Conservation (phyloP, 2,329 filamentous ascomycete genomes). For the Leptographium procerum region DNA sequence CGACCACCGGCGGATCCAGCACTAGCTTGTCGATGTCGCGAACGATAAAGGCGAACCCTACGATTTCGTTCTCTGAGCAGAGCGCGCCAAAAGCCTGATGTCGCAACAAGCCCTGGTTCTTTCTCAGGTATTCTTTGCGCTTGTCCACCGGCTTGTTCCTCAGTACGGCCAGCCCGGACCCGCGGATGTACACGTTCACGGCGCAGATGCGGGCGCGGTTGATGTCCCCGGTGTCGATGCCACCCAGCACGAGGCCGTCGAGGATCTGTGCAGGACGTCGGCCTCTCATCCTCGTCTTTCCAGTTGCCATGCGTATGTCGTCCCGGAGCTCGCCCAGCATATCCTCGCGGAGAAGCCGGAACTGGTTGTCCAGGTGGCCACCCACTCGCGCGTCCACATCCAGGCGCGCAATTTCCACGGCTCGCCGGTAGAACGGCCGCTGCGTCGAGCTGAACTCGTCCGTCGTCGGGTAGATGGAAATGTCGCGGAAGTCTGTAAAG, state of each 20-base stretch:
- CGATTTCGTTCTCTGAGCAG: slow-evolving; percentile 34
- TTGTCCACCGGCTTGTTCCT: not conserved
- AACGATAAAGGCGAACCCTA: slow-evolving; percentile 49
- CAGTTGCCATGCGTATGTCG: slow-evolving; percentile 37
- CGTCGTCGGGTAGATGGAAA: slow-evolving; percentile 53
- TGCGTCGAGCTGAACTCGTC: slow-evolving; percentile 49
- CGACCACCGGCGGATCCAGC: slow-evolving; percentile 30
- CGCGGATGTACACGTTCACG: not conserved
- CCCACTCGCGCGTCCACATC: slow-evolving; percentile 25
- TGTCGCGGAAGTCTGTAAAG: slow-evolving; percentile 45
- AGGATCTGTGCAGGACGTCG: not conserved
- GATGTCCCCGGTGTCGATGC: not conserved
- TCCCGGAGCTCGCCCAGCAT: slow-evolving; percentile 55
- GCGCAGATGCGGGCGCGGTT: not conserved
- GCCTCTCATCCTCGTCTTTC: slow-evolving; percentile 1
- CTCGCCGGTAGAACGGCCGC: slow-evolving; percentile 42
- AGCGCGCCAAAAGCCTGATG: slow-evolving; percentile 53
- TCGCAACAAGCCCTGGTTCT: slow-evolving; percentile 37
- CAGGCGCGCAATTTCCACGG: slow-evolving; percentile 33
- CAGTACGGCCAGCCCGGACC: not conserved
- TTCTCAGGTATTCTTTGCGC: slow-evolving; percentile 27
- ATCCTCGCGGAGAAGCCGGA: slow-evolving; percentile 59
- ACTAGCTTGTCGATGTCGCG: slow-evolving; percentile 36
- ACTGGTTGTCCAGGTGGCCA: slow-evolving; percentile 57
- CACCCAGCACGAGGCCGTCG: not conserved